Conservation (phyloP, 352 stramenopile species). For the Paralagenidium karlingii region DNA sequence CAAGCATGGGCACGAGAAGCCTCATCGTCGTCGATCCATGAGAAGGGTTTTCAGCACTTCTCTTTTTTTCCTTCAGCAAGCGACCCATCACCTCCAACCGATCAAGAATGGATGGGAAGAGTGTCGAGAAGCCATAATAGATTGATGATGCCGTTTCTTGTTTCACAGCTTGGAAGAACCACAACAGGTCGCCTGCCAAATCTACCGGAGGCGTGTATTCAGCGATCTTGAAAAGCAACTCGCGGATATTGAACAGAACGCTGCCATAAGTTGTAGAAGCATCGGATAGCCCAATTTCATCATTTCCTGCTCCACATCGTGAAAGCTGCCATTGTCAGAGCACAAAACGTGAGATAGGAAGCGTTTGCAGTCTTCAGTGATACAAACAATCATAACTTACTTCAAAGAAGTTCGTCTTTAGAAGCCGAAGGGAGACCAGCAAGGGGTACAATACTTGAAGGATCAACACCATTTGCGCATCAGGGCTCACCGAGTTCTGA, state of each 20-base stretch:
- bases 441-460: slow-evolving; percentile 54
- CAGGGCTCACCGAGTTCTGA: no score
- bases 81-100: slow-evolving; percentile 70
- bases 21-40: slow-evolving; percentile 29
- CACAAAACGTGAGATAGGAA: no score
- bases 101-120: slow-evolving; percentile 73
- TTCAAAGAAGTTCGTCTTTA: slow-evolving; percentile 86
- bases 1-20: slow-evolving; percentile 66
- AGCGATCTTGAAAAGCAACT: slow-evolving; percentile 58
- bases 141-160: slow-evolving; percentile 67
- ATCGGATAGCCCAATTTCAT: slow-evolving; percentile 32
- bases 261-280: slow-evolving; percentile 20
- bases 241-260: slow-evolving; percentile 34
- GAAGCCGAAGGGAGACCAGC: slow-evolving; percentile 47
- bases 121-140: slow-evolving; percentile 61
- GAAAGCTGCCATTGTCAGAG: slow-evolving; percentile 49
- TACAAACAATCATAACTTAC: slow-evolving; percentile 16
- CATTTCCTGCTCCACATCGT: slow-evolving; percentile 43
- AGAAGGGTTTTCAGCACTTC: slow-evolving; percentile 4
- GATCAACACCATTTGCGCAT: slow-evolving; percentile 9
- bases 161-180: slow-evolving; percentile 71
- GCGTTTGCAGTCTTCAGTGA: no score
- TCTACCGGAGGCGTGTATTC: slow-evolving; percentile 21
- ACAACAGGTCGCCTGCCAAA: slow-evolving; percentile 23
- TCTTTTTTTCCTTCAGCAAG: slow-evolving; percentile 36